A percentile compares a stretch with the other conserved stretches of the same genome.
These are phyloP conservation scores for Mentha longifolia DNA, from an alignment of 257 asterid genomes.

Conservation along the genomic window DNA sequence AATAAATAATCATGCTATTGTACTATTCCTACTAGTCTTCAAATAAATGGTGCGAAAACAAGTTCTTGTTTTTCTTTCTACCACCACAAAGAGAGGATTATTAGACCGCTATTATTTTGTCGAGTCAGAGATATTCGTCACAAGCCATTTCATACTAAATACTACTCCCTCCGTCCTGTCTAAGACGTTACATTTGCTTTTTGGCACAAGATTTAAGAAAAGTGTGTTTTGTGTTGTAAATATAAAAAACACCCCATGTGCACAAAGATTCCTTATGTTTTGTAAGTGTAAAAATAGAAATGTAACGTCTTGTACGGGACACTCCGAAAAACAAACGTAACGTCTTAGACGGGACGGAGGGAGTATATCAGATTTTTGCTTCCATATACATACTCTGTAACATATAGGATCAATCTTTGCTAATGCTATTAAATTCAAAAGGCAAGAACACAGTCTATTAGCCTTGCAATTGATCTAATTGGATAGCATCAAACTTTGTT, in stretches of 20 bases:
- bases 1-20: neutral
- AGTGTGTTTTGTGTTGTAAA: too few species aligned
- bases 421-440: neutral
- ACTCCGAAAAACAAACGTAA: too few species aligned
- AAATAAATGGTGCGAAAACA: constrained; percentile 1
- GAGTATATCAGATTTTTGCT: neutral
- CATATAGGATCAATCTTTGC: neutral
- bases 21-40: constrained; percentile 8
- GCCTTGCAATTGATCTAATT: neutral
- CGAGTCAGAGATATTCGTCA: neutral
- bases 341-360: too few species aligned
- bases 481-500: neutral
- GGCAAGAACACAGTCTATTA: neutral
- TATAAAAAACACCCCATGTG: too few species aligned
- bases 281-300: too few species aligned
- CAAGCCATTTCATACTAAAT: neutral
- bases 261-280: too few species aligned
- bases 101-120: neutral
- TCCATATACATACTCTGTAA: neutral
- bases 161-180: too few species aligned
- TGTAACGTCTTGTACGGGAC: too few species aligned
- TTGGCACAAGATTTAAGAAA: too few species aligned
- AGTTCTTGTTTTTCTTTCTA: neutral
- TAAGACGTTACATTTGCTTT: too few species aligned
- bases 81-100: neutral